Base-by-base conservation (phyloP, 768 basidiomycete genomes). In the Leucogyrophana mollusca region DNA sequence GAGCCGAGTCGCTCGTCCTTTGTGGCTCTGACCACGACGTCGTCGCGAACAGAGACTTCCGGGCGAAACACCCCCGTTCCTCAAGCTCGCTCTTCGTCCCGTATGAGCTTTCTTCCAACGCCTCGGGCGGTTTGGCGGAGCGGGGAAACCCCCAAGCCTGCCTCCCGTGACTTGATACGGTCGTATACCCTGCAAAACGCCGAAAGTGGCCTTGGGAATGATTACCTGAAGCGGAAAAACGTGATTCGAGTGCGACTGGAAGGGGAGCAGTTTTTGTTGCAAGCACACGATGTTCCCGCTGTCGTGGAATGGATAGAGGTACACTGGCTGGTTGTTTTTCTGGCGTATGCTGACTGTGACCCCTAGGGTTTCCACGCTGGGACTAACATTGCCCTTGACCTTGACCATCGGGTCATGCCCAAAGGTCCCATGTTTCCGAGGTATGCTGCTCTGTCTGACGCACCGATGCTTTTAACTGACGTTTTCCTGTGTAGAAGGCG, bases 281-380 rank as follows among this genome's bases (percentile, higher is more conserved):
- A 99, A 68, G 90, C 90, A 3, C 79, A 76, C 40, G 85, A 89
- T 59, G 84, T 93, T 32, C 76, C 82, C 35, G 81, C 83, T 21
- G 94, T 97, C 2, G 90, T 98, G 45, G 82, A 87, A 44, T 94
- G 95, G 93, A 94, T 99, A 51, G 95, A 99, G 83, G 91, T 92
- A 55, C 46, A 72, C 58, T 30, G 44, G 40, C 54, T 49, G 30
- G 20, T 32, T 22, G 22, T 37, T 30, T 35, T 13, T 20, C 37
- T 35, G 18, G 34, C 42, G 21, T 34, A 24, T 47, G 41, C 41
- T 51, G 27, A 49, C 18, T 17, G 30, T 48, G n/a, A 9, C 40
- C 34, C 49, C n/a, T 55, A 92, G 87, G 87, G 82, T 9, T 76
- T 98, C 50, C 94, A 98, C 71, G 86, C 93, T 41, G 90, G 92